Evolutionary conservation across 1,284 basidiomycete species (phyloP), one percentile per base, ranked within the genome.

Genomic region (Sporisorium iseilematis-ciliati): DNA sequence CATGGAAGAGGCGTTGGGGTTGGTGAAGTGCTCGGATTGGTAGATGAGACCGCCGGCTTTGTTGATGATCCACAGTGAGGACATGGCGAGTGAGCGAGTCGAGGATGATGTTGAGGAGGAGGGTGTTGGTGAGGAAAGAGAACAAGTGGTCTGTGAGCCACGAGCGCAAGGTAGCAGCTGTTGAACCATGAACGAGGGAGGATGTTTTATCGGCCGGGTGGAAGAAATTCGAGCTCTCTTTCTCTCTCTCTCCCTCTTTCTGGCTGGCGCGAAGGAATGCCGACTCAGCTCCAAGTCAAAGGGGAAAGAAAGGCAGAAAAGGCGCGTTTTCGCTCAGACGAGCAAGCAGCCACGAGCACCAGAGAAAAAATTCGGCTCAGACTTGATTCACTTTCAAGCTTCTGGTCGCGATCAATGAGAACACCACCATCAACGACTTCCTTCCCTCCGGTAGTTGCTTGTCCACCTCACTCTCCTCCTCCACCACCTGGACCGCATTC

Each of bases 11-110:
- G 64, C 58, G 48, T 75, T 62, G 33, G 77, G 75, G 23, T 76
- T 75, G 7, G 57, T 53, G 48, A 79, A 80, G 84, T 96, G 95
- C 81, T 91, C 93, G 66, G 93, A 90, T 81, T 95, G 93, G 87
- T 95, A 99, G 65, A 98, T 92, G 43, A 99, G 90, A 18, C 96
- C 97, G 26, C 96, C 96, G 18, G 97, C 97, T 88, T 99, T 99
- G 87, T 98, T 99, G 85, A 99, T 97, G 70, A 98, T 92, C 95
- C 93, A 94, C 58, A 95, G 89, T 75, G 82, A 82, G 7, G 82
- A 78, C 80, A 83, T 83, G 38, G 48, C 35, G 7, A n/a, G 3
- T 7, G 55, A 35, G 31, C 31, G 10, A 2, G 2, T 33, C 31
- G 35, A 20, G 23, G 14, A 35, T 18, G 33, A 26, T 14, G 18